phyloP scores from a whole-genome alignment of 2,329 filamentous ascomycete species.

The Esteya vermicola region DNA sequence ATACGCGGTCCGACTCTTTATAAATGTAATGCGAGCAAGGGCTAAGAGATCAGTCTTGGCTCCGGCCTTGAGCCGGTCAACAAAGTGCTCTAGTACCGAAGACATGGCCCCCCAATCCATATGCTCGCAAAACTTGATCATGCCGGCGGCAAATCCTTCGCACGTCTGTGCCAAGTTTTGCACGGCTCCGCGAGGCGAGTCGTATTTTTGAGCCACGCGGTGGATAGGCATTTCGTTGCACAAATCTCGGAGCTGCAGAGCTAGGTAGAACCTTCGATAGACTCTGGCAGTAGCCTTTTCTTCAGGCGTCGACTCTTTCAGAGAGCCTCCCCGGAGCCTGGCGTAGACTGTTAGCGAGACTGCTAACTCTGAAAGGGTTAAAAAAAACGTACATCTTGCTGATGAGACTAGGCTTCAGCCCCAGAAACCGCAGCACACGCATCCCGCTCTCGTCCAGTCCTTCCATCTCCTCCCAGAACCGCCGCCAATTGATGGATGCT shows the following conservation, averaged over 20 bases:
- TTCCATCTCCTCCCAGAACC: conserved; percentile 59
- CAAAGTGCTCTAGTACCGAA: conserved; percentile 61
- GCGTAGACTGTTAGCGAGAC: too few relatives aligned
- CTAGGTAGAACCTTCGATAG: conserved; percentile 60
- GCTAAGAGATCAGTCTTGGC: conserved; percentile 57
- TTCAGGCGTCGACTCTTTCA: conserved; percentile 47
- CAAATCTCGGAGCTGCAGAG: conserved; percentile 63
- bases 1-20: conserved; percentile 63
- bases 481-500: conserved; percentile 55
- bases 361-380: too few relatives aligned
- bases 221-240: conserved; percentile 65
- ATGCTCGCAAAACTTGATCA: conserved; percentile 64
- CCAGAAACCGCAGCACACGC: conserved; percentile 52
- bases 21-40: conserved; percentile 56
- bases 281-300: conserved; percentile 48
- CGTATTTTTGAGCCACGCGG: conserved; percentile 54
- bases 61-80: conserved; percentile 57
- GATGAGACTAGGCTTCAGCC: conserved; percentile 51
- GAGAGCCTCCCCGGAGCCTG: conserved; percentile 51
- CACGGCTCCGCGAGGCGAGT: conserved; percentile 53
- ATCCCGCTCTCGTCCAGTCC: conserved; percentile 55
- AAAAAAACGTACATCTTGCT: conserved; percentile 43
- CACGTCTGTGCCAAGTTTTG: conserved; percentile 63
- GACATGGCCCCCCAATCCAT: conserved; percentile 65
- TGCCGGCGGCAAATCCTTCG: conserved; percentile 64